These are phyloP conservation scores for Exophiala sideris DNA, from an alignment of 2,329 filamentous ascomycete genomes.

Conservation along the genomic window DNA sequence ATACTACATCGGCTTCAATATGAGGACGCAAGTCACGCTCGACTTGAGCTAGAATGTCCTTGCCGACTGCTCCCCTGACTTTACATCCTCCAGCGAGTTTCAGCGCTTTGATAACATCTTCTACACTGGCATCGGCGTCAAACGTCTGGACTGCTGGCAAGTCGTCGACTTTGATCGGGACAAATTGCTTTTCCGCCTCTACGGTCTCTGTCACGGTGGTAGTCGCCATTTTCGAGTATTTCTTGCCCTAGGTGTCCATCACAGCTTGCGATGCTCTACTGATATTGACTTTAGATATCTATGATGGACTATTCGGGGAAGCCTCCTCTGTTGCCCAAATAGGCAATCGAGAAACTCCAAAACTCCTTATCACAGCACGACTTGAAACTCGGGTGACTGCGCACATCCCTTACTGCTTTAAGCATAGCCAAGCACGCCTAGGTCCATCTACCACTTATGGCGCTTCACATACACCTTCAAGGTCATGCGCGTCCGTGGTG, in stretches of 20 bases:
- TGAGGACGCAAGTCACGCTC: conserved; percentile 5
- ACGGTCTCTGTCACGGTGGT: conserved; percentile 1
- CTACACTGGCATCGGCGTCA: conserved; percentile 1
- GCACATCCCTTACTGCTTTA: background rate
- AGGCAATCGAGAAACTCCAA: conserved; percentile 3
- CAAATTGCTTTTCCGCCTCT: conserved; percentile 1
- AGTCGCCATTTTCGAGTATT: conserved; percentile 1
- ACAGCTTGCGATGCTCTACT: too few relatives aligned
- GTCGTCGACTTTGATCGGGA: conserved; percentile 13
- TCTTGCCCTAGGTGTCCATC: too few relatives aligned
- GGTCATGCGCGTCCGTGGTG: background rate
- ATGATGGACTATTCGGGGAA: background rate
- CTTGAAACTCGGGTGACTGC: background rate
- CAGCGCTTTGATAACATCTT: conserved; percentile 10
- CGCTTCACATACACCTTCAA: too few relatives aligned
- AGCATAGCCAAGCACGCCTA: too few relatives aligned
- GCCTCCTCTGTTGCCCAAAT: conserved; percentile 2
- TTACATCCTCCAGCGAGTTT: conserved; percentile 2
- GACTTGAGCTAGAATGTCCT: background rate
- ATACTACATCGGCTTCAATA: conserved; percentile 13
- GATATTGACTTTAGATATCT: too few relatives aligned
- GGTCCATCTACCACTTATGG: too few relatives aligned
- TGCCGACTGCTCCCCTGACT: background rate
- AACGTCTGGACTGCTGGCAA: conserved; percentile 14
- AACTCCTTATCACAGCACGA: conserved; percentile 7